phyloP scores from a whole-genome alignment of 805 yeast genomes.

The Candida silvicultrix region DNA sequence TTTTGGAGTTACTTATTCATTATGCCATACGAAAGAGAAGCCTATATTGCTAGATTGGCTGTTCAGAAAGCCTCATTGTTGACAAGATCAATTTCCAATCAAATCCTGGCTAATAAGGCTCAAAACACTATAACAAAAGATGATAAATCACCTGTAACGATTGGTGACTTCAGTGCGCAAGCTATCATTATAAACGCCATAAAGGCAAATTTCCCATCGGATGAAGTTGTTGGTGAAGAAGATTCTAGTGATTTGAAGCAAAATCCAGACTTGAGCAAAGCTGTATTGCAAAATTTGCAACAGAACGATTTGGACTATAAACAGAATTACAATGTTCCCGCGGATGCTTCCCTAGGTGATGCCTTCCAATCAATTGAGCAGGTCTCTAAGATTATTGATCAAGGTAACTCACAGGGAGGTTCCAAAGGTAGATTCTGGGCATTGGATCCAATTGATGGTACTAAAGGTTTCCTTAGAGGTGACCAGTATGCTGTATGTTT shows the following conservation, averaged over 20 bases:
- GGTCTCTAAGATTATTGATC: conserved; percentile 63
- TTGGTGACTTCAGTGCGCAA: conserved; percentile 96
- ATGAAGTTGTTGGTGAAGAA: conserved; percentile 92
- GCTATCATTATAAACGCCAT: conserved; percentile 86
- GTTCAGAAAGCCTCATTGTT: conserved; percentile 81
- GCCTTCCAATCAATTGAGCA: conserved; percentile 35
- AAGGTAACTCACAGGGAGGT: conserved; percentile 80
- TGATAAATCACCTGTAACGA: conserved; percentile 92
- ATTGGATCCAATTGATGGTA: conserved; percentile 96
- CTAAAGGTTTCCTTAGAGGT: conserved; percentile 92
- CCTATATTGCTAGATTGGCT: conserved; percentile 78
- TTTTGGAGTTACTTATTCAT: not conserved
- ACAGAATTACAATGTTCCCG: conserved; percentile 15
- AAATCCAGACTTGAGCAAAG: conserved; percentile 38
- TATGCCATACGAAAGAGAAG: conserved; percentile 54
- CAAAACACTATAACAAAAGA: conserved; percentile 65
- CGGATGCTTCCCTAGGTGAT: conserved; percentile 26
- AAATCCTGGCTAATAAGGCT: conserved; percentile 40
- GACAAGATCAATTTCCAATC: conserved; percentile 57
- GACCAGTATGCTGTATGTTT: conserved; percentile 97
- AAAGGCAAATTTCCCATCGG: conserved; percentile 70
- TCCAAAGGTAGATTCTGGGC: conserved; percentile 87
- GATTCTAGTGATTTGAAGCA: conserved; percentile 64
- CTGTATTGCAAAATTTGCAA: conserved; percentile 55
- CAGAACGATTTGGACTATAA: conserved; percentile 44